Conservation (phyloP, 2,329 filamentous ascomycete species). For the Pseudogymnoascus pannorum region DNA sequence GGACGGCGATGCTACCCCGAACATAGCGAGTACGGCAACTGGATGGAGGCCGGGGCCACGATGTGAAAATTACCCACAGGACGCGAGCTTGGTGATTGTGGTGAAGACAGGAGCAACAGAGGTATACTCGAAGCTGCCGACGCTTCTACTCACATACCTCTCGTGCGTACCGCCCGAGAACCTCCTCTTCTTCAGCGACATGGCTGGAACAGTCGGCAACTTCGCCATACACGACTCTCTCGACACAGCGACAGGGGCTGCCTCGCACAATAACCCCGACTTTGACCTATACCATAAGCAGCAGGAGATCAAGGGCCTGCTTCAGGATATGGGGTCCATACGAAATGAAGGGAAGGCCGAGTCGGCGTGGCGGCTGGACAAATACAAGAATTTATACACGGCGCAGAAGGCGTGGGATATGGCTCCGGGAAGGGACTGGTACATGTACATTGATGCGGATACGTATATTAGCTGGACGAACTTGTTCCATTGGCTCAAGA, state of each 20-base stretch:
- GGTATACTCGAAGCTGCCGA: constrained; percentile 43
- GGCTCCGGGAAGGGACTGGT: constrained; percentile 16
- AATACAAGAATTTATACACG: constrained; percentile 15
- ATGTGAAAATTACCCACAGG: constrained; percentile 38
- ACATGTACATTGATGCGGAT: constrained; percentile 21
- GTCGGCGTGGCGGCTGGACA: constrained; percentile 13
- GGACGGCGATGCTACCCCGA: neutral
- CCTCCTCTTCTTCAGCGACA: constrained; percentile 52
- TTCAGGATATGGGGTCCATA: constrained; percentile 34
- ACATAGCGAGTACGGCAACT: neutral
- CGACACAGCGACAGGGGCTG: constrained; percentile 36
- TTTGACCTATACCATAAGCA: constrained; percentile 40
- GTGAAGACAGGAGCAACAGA: constrained; percentile 54
- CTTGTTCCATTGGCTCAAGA: constrained; percentile 13
- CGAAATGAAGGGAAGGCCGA: constrained; percentile 14
- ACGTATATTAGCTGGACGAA: constrained; percentile 17
- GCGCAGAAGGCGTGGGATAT: constrained; percentile 9
- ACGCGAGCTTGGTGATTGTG: constrained; percentile 41
- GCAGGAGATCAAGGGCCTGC: constrained; percentile 37
- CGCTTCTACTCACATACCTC: constrained; percentile 46
- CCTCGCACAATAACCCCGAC: constrained; percentile 39
- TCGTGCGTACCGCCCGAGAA: constrained; percentile 40
- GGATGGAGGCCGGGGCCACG: neutral
- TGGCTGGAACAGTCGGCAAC: constrained; percentile 41
- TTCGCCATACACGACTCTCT: constrained; percentile 41